Conservation (phyloP, 1,139 yeast species). For the Yamadazyma pseudoaaseri region DNA sequence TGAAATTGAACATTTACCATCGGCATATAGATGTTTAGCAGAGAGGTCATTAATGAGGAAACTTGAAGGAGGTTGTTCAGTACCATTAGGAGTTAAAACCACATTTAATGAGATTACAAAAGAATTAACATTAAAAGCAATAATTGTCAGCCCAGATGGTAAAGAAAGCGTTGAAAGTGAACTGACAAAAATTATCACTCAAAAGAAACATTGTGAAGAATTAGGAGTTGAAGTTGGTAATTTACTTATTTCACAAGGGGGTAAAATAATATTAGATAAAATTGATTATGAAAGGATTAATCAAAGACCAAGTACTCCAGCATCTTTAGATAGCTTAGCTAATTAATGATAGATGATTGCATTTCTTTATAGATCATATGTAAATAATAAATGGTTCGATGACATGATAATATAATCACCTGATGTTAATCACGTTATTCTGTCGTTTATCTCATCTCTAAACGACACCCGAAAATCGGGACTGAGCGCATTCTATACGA, state of each 20-base stretch:
- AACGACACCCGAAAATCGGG: conserved; percentile 6
- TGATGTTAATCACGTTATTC: neutral
- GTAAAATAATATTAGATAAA: conserved; percentile 74
- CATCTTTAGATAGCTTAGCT: neutral
- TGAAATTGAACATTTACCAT: conserved; percentile 62
- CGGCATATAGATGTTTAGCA: conserved; percentile 81
- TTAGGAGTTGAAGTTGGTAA: conserved; percentile 75
- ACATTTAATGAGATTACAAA: conserved; percentile 45
- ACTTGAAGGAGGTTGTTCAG: conserved; percentile 96
- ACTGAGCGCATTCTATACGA: conserved; percentile 8
- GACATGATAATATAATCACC: too few species aligned
- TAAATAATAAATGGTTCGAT: neutral
- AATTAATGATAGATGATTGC: neutral
- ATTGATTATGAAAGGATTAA: conserved; percentile 70
- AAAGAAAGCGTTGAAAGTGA: conserved; percentile 58
- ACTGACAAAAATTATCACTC: conserved; percentile 29
- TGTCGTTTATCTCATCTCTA: neutral
- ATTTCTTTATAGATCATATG: neutral
- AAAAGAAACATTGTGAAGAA: conserved; percentile 61
- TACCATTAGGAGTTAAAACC: conserved; percentile 91
- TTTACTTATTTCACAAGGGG: conserved; percentile 70
- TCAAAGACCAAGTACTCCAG: conserved; percentile 26
- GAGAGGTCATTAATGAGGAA: conserved; percentile 86
- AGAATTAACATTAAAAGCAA: conserved; percentile 55
- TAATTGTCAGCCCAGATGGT: conserved; percentile 88